Conservation (phyloP, 2,329 filamentous ascomycete species). For the Whalleya microplaca region DNA sequence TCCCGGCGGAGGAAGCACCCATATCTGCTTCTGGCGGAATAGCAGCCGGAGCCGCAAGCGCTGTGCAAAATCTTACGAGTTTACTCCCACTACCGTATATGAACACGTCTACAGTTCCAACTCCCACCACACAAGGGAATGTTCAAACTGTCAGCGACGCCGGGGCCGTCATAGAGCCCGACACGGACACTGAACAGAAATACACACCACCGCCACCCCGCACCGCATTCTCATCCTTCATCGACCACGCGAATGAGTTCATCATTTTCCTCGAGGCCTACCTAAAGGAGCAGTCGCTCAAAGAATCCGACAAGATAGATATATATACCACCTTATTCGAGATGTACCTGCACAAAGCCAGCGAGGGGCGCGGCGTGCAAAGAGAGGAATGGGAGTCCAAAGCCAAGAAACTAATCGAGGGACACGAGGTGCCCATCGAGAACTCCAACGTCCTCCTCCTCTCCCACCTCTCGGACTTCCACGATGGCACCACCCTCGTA, state of each 20-base stretch:
- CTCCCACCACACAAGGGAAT: conserved; percentile 55
- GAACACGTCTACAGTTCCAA: conserved; percentile 63
- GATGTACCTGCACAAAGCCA: conserved; percentile 93
- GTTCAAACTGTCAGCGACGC: conserved; percentile 57
- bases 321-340: conserved; percentile 95
- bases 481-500: conserved; percentile 87
- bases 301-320: conserved; percentile 77
- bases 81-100: conserved; percentile 86
- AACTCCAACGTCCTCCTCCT: conserved; percentile 92
- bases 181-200: conserved; percentile 51
- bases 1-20: conserved; percentile 41
- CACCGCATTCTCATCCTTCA: conserved; percentile 93
- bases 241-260: conserved; percentile 91
- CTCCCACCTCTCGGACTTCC: conserved; percentile 89
- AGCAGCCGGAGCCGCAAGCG: conserved; percentile 66
- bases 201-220: conserved; percentile 84
- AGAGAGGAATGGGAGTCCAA: conserved; percentile 86
- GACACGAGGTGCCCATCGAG: conserved; percentile 81
- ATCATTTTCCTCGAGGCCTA: conserved; percentile 92
- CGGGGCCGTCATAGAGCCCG: conserved; percentile 53
- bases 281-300: conserved; percentile 71
- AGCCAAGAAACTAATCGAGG: conserved; percentile 85
- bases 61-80: conserved; percentile 83
- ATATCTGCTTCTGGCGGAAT: conserved; percentile 49
- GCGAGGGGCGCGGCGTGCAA: conserved; percentile 67